These are phyloP conservation scores for Aspergillus arachidicola DNA, from an alignment of 2,329 filamentous ascomycete genomes.

Conservation along the genomic window DNA sequence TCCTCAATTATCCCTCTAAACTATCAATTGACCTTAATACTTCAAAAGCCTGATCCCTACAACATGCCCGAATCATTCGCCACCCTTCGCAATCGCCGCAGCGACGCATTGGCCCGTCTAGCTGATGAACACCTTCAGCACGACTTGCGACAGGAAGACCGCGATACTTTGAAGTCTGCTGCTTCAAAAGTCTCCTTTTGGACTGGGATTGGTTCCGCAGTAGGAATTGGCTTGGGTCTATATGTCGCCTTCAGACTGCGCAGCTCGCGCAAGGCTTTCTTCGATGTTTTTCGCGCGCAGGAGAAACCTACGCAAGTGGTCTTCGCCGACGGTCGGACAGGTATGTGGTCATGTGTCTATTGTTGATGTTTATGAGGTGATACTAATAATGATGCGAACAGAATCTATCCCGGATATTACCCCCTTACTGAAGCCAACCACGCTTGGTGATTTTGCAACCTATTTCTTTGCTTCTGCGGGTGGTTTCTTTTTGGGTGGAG, in stretches of 20 bases:
- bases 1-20: not conserved
- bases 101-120: constrained; percentile 56
- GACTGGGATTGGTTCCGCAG: constrained; percentile 60
- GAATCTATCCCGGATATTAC: constrained; percentile 66
- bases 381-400: constrained; percentile 26
- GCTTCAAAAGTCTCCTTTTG: constrained; percentile 58
- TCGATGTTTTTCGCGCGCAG: constrained; percentile 61
- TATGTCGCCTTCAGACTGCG: constrained; percentile 62
- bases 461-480: constrained; percentile 65
- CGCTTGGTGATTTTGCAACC: constrained; percentile 62
- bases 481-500: constrained; percentile 66
- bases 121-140: constrained; percentile 62
- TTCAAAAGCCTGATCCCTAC: not conserved
- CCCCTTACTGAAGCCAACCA: constrained; percentile 58
- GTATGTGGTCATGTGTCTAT: constrained; percentile 34
- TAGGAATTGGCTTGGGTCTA: constrained; percentile 63
- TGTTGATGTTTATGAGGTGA: fast-evolving
- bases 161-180: constrained; percentile 59
- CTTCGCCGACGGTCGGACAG: constrained; percentile 63
- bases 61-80: constrained; percentile 50
- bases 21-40: not conserved
- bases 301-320: constrained; percentile 65
- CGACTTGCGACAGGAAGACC: constrained; percentile 61
- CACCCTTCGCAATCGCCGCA: constrained; percentile 48
- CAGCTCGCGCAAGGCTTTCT: constrained; percentile 58